Base-by-base conservation (phyloP, 225 moss, liverwort and hornwort species). In the Polytrichum formosum region DNA sequence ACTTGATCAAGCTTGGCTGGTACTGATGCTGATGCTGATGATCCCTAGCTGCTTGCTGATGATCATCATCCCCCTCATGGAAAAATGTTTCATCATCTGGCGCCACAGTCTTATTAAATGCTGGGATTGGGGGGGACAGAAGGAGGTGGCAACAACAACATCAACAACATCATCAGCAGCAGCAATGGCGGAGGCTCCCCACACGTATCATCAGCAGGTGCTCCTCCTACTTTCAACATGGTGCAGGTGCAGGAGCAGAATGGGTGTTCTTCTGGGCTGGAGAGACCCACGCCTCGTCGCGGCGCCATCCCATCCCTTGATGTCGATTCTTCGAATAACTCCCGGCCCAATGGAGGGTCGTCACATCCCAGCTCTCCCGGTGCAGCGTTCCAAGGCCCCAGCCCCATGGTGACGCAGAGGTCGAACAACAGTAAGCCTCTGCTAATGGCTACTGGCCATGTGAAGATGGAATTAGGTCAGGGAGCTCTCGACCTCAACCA, bases 211-310 rank as follows among this genome's bases (percentile, higher is more conserved):
- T 53, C 46, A 16, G 46, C 46, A 46, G 46, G 13, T 46, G 46
- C 46, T 16, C 10, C 16, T 16, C 46, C 77, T 61, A 81, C 78
- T 17, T 80, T 80, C 25, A 27, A 64, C 70, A n/a, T 65, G 60
- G 73, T 16, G 46, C 46, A 46, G 46, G 16, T 46, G 46, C 46
- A 46, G 46, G 46, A 46, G 46, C 3, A 5, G 75, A 75, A 70
- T 7, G 81, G 82, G 4, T 46, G 65, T 16, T 21, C 60, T 1
- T 66, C 76, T 9, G 83, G 85, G 16, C 74, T 89, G 29, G 85
- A 90, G 75, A 87, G 87, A 74, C 88, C 88, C 55, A 87, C 81
- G 53, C 88, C 87, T 72, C 85, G 88, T 73, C 87, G 87, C 67
- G 88, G 88, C 59, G 64, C 88, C 69, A 75, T 90, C 71, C 80